Conservation (phyloP, 164 flowering plant genomes). For the Paratinospora sagittata region DNA sequence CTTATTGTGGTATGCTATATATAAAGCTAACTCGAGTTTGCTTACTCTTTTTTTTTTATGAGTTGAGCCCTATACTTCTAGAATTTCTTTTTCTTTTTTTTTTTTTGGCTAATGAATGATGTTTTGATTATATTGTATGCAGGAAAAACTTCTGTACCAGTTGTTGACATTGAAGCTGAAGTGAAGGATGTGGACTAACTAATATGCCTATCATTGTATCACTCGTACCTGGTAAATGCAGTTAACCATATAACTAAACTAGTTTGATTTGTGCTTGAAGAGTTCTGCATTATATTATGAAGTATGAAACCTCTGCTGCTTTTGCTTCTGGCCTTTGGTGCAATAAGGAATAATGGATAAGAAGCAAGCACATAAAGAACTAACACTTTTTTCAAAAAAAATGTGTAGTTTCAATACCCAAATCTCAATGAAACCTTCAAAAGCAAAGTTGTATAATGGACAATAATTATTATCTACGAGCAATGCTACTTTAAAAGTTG, state of each 20-base stretch:
- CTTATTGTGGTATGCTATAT: background rate
- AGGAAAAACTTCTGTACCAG: slow-evolving; percentile 43
- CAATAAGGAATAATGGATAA: too few relatives aligned
- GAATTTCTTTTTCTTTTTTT: background rate
- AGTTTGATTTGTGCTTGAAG: background rate
- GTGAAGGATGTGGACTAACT: slow-evolving; percentile 68
- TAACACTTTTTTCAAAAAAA: background rate
- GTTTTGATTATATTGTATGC: slow-evolving; percentile 1
- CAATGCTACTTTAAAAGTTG: background rate
- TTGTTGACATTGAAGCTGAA: slow-evolving; percentile 90
- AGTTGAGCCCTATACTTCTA: background rate
- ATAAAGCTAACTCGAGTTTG: background rate
- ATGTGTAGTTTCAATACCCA: background rate
- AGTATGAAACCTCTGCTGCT: too few relatives aligned
- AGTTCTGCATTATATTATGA: too few relatives aligned
- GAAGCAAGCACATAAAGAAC: too few relatives aligned
- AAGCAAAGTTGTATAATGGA: too few relatives aligned
- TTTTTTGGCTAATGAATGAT: background rate
- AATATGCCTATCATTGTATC: background rate
- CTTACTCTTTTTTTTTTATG: too few relatives aligned
- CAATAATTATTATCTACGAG: too few relatives aligned
- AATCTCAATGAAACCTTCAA: too few relatives aligned
- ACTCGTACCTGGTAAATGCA: background rate
- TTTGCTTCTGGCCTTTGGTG: background rate
- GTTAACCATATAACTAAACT: background rate